Base-by-base conservation (phyloP, 768 basidiomycete genomes). In the Suillus subalutaceus region DNA sequence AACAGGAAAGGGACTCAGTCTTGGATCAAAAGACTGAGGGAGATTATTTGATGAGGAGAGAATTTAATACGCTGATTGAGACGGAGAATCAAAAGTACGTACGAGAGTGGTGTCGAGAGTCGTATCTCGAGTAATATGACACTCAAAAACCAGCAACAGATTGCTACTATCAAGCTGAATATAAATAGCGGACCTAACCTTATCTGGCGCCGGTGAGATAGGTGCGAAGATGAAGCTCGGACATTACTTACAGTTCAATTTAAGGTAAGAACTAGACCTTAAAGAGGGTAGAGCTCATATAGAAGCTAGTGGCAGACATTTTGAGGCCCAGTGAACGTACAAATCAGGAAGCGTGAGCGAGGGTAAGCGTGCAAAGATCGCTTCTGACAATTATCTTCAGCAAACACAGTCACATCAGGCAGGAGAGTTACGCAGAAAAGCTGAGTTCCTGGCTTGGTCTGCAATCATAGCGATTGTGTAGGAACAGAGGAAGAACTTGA, bases 121-220 rank as follows among this genome's bases (percentile, higher is more conserved):
- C 6, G 5, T 35, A 35, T 35, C 35, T 35, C 35, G 0, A 35
- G 4, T 37, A 52, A 37, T 30, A 32, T 35, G 10, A 40, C 4
- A 5, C 38, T 59, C 26, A 16, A 41, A 50, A 58, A 59, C 5
- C 2, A 37, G 57, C 18, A 16, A 38, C 5, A 40, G 43, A 12
- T 12, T n/a, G 6, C 1, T 13, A 37, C 3, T 70, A 67, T 69
- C 71, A 74, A 41, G 20, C 12, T 37, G 55, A n/a, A 38, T 35
- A 26, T 52, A 59, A 59, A 35, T 40, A 63, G 18, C 16, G 30
- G 15, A 23, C 15, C 13, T 59, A 50, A 35, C 18, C n/a, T 46
- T 63, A 35, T 63, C 52, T 15, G 30, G 12, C 52, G 30, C 30
- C 15, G 9, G 4, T 20, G 10, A 59, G 38, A 59, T 59, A 40